Evolutionary conservation across 2,329 filamentous ascomycete species (phyloP).

Genomic region (Colletotrichum sp.): DNA sequence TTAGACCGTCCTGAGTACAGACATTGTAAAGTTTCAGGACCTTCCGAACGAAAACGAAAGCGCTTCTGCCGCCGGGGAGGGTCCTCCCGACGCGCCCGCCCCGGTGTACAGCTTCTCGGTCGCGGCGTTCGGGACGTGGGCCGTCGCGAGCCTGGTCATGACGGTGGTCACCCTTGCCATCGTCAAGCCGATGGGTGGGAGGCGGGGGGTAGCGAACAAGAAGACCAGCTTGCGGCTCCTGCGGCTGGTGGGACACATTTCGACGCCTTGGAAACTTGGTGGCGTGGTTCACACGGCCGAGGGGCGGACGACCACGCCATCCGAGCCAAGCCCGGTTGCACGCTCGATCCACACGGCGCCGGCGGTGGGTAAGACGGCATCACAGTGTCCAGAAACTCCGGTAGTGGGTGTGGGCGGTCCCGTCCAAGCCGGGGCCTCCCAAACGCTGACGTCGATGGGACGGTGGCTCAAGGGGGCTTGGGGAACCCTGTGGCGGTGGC

Average conservation of each 20-base stretch:
- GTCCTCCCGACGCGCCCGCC: background rate
- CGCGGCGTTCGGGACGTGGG: slow-evolving; percentile 13
- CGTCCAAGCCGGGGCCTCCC: background rate
- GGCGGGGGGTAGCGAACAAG: background rate
- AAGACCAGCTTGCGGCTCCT: background rate
- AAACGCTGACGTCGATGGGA: background rate
- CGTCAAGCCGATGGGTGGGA: background rate
- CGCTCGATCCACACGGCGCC: slow-evolving; percentile 2
- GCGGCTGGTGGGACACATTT: background rate
- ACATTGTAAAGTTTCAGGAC: slow-evolving; percentile 18
- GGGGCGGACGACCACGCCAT: background rate
- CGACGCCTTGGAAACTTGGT: background rate
- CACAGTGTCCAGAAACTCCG: background rate
- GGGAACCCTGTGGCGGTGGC: background rate
- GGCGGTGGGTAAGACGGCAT: background rate
- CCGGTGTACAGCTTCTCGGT: slow-evolving; percentile 11
- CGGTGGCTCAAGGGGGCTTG: background rate
- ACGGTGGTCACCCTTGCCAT: background rate
- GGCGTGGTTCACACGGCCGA: background rate
- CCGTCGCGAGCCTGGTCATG: slow-evolving; percentile 11
- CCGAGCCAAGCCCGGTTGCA: background rate
- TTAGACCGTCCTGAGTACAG: slow-evolving; percentile 14
- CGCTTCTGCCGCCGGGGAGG: background rate
- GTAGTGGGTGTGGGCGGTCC: background rate
- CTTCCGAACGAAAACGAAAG: slow-evolving; percentile 12